Base-by-base conservation (phyloP, 345 rosid species). In the Lepidium africanum region DNA sequence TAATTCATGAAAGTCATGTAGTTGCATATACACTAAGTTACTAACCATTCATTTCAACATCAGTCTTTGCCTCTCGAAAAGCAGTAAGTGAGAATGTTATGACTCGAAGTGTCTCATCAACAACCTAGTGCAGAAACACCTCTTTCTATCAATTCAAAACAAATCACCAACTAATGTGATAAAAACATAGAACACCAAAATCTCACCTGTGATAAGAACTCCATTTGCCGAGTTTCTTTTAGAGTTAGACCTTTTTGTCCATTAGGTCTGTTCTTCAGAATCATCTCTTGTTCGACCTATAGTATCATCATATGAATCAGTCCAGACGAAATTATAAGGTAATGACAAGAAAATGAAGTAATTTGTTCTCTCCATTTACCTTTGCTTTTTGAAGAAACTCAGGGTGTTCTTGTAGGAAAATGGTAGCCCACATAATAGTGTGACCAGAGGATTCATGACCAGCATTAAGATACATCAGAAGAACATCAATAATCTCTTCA, bases 361-460 rank as follows among this genome's bases (percentile, higher is more conserved):
- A 52, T 6, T 11, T 11, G 13, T 14, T 40, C 2, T 53, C 37
- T 67, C 9, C 63, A 60, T 4, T 13, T 73, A 82, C 91, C 84
- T 76, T 82, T 37, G 87, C 88, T 50, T 71, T 82, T 54, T 77
- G 69, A 14, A 80, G 83, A 76, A 65, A 62, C 41, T 84, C 76
- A 32, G 84, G 86, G 60, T 82, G 79, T 38, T 80, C 79, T 12
- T 82, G 82, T 53, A 84, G 86, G 27, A 77, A 80, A 41, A 74
- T 43, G 11, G 90, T 78, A 9, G 94, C 85, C 97, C 97, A 90
- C 90, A 90, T 92, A 2, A 78, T 86, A 59, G 85, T 84, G 76
- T 90, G 97, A 5, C 86, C 96, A 3, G 97, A 90, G 52, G 98
- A 92, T 79, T 92, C 98, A 56, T 92, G 97, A 56, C 98, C 98